A percentile compares a stretch with the other conserved stretches of the same genome.
These are phyloP conservation scores for Zygoascus meyerae DNA, from an alignment of 1,139 yeast genomes.

Conservation along the genomic window DNA sequence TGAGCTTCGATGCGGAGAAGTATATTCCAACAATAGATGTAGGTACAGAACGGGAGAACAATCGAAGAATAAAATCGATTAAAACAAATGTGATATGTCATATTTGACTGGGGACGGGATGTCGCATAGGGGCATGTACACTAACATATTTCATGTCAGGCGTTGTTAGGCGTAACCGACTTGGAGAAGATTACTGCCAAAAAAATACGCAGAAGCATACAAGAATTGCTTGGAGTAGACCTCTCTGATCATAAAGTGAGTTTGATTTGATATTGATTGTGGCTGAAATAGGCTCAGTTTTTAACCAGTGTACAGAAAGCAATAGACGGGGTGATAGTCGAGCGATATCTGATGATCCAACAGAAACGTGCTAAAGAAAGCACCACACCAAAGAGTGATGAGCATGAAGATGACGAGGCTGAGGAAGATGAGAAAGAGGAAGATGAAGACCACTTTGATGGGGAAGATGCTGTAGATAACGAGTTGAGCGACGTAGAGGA, in stretches of 20 bases:
- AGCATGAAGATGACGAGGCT: background rate
- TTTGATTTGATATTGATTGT: background rate
- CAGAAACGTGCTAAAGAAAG: constrained; percentile 28
- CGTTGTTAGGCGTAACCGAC: constrained; percentile 69
- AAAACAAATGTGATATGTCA: too few relatives aligned
- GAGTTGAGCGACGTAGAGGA: constrained; percentile 12
- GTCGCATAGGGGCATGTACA: background rate
- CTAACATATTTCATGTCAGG: constrained; percentile 35
- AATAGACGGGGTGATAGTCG: constrained; percentile 56
- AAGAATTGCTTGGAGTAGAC: constrained; percentile 57
- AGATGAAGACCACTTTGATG: background rate
- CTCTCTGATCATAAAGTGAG: constrained; percentile 41
- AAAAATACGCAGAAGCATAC: constrained; percentile 62
- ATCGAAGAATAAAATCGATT: background rate
- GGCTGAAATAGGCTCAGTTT: too few relatives aligned
- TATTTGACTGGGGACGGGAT: too few relatives aligned
- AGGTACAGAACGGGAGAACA: constrained; percentile 29
- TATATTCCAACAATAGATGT: constrained; percentile 69
- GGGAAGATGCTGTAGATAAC: constrained; percentile 9
- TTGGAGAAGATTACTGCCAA: constrained; percentile 68
- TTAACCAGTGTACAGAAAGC: constrained; percentile 37
- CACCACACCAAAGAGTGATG: background rate
- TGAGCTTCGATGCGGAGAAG: constrained; percentile 19
- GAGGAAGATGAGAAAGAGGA: background rate
- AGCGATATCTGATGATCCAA: constrained; percentile 48